Evolutionary conservation across 2,329 filamentous ascomycete species (phyloP).

Genomic region (Venturia carpophila): DNA sequence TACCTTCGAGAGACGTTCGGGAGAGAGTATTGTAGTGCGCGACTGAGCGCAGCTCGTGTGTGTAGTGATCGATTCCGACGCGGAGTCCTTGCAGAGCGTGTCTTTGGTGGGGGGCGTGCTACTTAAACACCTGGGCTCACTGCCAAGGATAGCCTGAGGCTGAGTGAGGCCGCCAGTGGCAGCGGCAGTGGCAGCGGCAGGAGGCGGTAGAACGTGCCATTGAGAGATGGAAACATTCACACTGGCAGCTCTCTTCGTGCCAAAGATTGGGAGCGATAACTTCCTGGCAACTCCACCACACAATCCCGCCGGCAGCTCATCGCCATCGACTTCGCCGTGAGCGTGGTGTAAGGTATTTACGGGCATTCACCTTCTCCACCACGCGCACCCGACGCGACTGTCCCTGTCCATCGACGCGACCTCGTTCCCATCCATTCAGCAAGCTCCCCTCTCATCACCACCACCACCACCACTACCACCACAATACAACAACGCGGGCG

Average conservation of each 20-base stretch:
- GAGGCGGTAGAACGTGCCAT: too few species aligned
- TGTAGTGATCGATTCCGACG: conserved; percentile 20
- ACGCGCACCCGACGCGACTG: background rate
- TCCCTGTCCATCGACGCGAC: background rate
- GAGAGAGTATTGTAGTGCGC: background rate
- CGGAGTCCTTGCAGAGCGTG: conserved; percentile 20
- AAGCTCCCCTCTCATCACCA: background rate
- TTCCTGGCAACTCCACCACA: background rate
- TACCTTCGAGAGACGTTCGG: background rate
- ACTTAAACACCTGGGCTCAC: background rate
- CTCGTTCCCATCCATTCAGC: background rate
- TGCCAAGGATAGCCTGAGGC: background rate
- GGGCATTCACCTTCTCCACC: too few species aligned
- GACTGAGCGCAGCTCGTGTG: background rate
- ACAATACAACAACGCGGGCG: background rate
- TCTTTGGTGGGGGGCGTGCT: background rate
- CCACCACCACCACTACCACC: background rate
- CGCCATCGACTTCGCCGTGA: background rate
- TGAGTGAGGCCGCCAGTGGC: too few species aligned
- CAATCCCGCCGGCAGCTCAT: too few species aligned
- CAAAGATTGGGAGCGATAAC: background rate
- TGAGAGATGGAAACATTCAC: too few species aligned
- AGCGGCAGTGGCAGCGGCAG: too few species aligned
- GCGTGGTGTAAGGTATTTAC: too few species aligned
- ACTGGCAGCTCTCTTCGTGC: too few species aligned